Percentiles rank a stretch among this genome's conserved stretches.
These are phyloP conservation scores for Hsuehochloa calcarea DNA, from an alignment of 176 grass and related monocot species.

Conservation along the genomic window DNA sequence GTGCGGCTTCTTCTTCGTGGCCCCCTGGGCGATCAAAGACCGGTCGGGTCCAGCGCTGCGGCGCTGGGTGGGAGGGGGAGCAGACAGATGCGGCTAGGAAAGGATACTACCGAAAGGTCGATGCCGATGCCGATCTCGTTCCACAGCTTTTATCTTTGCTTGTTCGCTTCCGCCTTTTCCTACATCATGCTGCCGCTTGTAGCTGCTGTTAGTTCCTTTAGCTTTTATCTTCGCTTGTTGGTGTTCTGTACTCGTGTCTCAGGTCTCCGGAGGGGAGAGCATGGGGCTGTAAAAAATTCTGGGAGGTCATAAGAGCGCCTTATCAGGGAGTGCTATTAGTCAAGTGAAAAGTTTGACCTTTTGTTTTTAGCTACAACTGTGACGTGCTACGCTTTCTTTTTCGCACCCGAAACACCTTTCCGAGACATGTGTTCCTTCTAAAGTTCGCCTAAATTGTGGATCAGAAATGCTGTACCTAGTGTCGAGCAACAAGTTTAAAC, in stretches of 20 bases:
- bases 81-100: neutral
- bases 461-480: neutral
- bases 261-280: neutral
- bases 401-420: neutral
- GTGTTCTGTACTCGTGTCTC: neutral
- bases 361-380: neutral
- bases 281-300: neutral
- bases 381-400: too few relatives aligned
- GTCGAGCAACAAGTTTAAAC: neutral
- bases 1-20: conserved; percentile 8
- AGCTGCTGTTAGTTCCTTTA: too few relatives aligned
- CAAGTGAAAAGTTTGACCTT: neutral
- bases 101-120: neutral
- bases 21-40: neutral
- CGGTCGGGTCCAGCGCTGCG: neutral
- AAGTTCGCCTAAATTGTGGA: neutral
- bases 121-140: conserved; percentile 9
- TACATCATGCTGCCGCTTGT: too few relatives aligned
- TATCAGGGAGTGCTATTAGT: too few relatives aligned
- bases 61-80: neutral
- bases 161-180: neutral
- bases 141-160: neutral
- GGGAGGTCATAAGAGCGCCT: neutral
- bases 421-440: neutral
- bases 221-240: neutral